A percentile compares a stretch with the other conserved stretches of the same genome.
These are phyloP conservation scores for Candida golubevii DNA, from an alignment of 805 yeast species.

Conservation along the genomic window DNA sequence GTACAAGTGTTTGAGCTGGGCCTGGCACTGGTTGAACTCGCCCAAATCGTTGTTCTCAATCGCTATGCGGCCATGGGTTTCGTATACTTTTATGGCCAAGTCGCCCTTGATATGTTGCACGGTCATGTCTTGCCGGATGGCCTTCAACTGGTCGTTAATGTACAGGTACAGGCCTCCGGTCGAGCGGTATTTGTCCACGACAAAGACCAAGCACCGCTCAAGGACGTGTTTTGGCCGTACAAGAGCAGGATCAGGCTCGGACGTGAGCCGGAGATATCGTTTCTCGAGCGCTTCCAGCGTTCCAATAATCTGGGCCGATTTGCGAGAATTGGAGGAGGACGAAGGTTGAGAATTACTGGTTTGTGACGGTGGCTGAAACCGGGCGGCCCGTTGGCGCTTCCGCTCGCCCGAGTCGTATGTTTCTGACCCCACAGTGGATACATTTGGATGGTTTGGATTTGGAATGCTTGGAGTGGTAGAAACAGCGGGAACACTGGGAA, in stretches of 20 bases:
- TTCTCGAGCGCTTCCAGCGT: slow-evolving; percentile 66
- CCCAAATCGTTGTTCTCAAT: slow-evolving; percentile 81
- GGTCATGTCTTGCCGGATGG: slow-evolving; percentile 87
- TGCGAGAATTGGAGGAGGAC: slow-evolving; percentile 2
- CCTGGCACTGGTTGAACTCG: slow-evolving; percentile 92
- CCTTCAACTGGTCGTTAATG: slow-evolving; percentile 83
- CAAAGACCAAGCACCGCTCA: slow-evolving; percentile 49
- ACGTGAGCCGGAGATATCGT: slow-evolving; percentile 75
- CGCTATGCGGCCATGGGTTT: slow-evolving; percentile 83
- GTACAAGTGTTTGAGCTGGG: slow-evolving; percentile 67
- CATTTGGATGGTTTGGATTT: not conserved
- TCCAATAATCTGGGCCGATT: slow-evolving; percentile 48
- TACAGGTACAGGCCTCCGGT: slow-evolving; percentile 61
- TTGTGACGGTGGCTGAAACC: slow-evolving; percentile 35
- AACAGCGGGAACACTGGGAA: not conserved
- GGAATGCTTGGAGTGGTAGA: not conserved
- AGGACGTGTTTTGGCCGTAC: slow-evolving; percentile 74
- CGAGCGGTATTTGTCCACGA: slow-evolving; percentile 49
- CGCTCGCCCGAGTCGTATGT: slow-evolving; percentile 28
- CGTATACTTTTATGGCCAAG: slow-evolving; percentile 77
- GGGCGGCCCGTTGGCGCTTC: slow-evolving; percentile 41
- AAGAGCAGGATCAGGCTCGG: slow-evolving; percentile 80
- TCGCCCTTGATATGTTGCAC: slow-evolving; percentile 82
- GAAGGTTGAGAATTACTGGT: not conserved
- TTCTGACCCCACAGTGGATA: slow-evolving; percentile 18